phyloP scores from a whole-genome alignment of 345 rosid genomes.

The Eucalyptus brandiana region DNA sequence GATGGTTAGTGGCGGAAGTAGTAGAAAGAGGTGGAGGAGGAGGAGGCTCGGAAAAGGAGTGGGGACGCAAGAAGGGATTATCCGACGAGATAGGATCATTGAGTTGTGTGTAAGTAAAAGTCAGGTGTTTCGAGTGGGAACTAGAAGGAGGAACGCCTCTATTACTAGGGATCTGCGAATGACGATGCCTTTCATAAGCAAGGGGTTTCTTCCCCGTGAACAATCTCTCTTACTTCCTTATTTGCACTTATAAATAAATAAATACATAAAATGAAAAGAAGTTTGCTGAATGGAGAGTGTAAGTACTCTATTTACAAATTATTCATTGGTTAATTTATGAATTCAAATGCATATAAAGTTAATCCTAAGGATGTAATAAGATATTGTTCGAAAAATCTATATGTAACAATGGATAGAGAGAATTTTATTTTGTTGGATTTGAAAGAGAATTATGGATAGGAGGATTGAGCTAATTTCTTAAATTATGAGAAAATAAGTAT shows the following conservation, averaged over 20 bases:
- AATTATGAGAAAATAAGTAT: too few species aligned
- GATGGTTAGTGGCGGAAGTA: neutral
- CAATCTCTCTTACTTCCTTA: neutral
- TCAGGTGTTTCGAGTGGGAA: neutral
- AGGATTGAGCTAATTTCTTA: too few species aligned
- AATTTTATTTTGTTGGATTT: too few species aligned
- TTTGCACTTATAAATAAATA: neutral
- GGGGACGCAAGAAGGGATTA: neutral
- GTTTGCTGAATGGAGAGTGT: too few species aligned
- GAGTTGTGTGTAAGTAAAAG: neutral
- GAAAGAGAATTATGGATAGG: accelerated
- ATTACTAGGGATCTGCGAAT: neutral
- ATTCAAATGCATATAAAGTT: too few species aligned
- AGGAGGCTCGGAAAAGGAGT: neutral
- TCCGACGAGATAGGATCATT: neutral
- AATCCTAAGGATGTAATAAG: neutral
- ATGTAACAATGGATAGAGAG: too few species aligned
- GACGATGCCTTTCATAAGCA: neutral
- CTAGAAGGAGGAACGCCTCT: neutral
- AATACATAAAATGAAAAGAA: too few species aligned
- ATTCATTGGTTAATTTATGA: too few species aligned
- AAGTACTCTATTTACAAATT: too few species aligned
- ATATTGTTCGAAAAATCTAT: too few species aligned
- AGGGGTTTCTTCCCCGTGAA: neutral
- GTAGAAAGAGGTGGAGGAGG: neutral